These are phyloP conservation scores for Combretum micranthum DNA, from an alignment of 345 rosid species.

Conservation along the genomic window DNA sequence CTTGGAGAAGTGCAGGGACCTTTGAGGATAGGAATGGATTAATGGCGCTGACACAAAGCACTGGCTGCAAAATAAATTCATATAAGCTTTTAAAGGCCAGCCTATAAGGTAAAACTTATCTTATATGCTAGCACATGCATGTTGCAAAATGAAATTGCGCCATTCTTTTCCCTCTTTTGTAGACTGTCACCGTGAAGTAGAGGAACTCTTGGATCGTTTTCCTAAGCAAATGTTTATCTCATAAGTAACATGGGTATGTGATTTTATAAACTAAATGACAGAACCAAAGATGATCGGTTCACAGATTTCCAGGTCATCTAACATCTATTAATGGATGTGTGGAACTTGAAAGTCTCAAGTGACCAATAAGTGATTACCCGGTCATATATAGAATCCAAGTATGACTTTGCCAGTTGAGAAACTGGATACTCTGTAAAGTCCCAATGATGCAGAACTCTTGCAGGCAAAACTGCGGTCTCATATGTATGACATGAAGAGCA, in stretches of 20 bases:
- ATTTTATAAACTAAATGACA: too few species aligned
- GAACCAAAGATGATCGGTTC: too few species aligned
- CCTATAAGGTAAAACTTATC: too few species aligned
- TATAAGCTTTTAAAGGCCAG: slow-evolving; percentile 2
- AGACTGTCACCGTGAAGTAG: too few species aligned
- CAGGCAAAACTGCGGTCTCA: slow-evolving; percentile 83
- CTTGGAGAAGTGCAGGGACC: slow-evolving; percentile 84
- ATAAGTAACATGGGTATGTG: too few species aligned
- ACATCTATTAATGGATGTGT: too few species aligned
- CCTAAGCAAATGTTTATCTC: too few species aligned
- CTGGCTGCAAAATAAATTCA: slow-evolving; percentile 52
- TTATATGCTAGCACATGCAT: too few species aligned
- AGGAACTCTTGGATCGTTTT: too few species aligned
- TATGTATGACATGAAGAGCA: slow-evolving; percentile 87
- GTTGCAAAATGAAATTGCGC: too few species aligned
- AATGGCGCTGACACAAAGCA: slow-evolving; percentile 96
- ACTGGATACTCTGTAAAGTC: slow-evolving; percentile 76
- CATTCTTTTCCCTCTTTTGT: too few species aligned
- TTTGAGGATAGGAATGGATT: slow-evolving; percentile 82
- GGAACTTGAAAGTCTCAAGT: neutral
- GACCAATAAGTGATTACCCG: slow-evolving; percentile 40
- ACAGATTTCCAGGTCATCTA: neutral
- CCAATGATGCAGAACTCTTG: slow-evolving; percentile 89
- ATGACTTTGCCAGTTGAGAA: slow-evolving; percentile 87
- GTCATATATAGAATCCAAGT: slow-evolving; percentile 81